phyloP scores from a whole-genome alignment of 2,329 filamentous ascomycete species.

The Mariannaea elegans region DNA sequence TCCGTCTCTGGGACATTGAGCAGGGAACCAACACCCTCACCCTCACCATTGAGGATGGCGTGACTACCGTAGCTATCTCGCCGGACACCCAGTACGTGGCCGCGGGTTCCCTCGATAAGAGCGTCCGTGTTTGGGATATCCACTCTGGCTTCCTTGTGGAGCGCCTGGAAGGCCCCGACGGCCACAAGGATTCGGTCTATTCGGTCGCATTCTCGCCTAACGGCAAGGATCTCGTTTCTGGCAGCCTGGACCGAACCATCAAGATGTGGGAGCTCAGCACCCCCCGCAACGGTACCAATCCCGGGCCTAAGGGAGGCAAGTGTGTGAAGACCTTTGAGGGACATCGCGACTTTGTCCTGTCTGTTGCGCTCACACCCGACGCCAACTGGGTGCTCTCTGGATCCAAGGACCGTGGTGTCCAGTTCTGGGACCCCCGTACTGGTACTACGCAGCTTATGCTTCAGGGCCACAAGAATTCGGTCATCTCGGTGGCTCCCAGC shows the following conservation, averaged over 20 bases:
- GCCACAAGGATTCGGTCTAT: constrained; percentile 97
- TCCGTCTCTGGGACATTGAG: constrained; percentile 96
- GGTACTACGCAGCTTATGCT: constrained; percentile 97
- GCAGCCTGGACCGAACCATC: constrained; percentile 96
- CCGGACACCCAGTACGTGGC: constrained; percentile 94
- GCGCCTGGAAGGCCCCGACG: constrained; percentile 89
- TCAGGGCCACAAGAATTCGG: constrained; percentile 98
- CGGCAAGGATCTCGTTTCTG: constrained; percentile 91
- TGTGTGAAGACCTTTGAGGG: constrained; percentile 98
- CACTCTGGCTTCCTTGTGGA: constrained; percentile 86
- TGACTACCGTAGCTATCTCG: constrained; percentile 97
- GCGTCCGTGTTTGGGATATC: constrained; percentile 96
- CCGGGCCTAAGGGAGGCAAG: constrained; percentile 83
- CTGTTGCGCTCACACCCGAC: constrained; percentile 93
- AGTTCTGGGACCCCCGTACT: constrained; percentile 97
- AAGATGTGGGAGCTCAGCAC: constrained; percentile 97
- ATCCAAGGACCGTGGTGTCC: constrained; percentile 95
- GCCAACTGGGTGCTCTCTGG: constrained; percentile 96
- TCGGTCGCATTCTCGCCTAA: constrained; percentile 95
- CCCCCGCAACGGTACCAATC: constrained; percentile 72
- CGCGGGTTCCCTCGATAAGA: constrained; percentile 95
- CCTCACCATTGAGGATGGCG: constrained; percentile 93
- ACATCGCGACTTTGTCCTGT: constrained; percentile 97
- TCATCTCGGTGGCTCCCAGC: constrained; percentile 96
- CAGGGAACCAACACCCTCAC: constrained; percentile 83